Conservation (phyloP, 805 yeast species). For the Millerozyma miso region DNA sequence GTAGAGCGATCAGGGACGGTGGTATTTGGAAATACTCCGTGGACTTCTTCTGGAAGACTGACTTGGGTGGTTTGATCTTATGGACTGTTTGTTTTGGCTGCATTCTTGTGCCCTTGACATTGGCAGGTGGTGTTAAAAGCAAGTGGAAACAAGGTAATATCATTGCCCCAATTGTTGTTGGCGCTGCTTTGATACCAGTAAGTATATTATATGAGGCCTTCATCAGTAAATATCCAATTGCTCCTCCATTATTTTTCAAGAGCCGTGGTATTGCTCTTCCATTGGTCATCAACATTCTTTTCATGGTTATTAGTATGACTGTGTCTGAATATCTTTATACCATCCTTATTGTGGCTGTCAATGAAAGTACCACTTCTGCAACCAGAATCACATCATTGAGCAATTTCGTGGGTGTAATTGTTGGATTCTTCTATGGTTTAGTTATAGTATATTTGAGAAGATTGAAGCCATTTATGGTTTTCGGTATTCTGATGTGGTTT, state of each 20-base stretch:
- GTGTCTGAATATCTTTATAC: constrained; percentile 68
- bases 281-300: constrained; percentile 51
- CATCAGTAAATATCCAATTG: constrained; percentile 56
- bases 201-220: constrained; percentile 57
- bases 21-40: constrained; percentile 31
- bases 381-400: constrained; percentile 58
- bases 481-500: constrained; percentile 57
- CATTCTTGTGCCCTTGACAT: constrained; percentile 66
- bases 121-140: constrained; percentile 59
- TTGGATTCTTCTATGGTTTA: constrained; percentile 57
- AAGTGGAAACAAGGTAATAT: constrained; percentile 60
- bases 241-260: constrained; percentile 54
- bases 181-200: constrained; percentile 56
- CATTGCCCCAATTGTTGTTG: constrained; percentile 68
- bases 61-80: constrained; percentile 57
- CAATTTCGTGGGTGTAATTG: constrained; percentile 61
- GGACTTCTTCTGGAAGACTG: constrained; percentile 57
- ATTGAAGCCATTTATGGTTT: constrained; percentile 55
- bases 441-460: constrained; percentile 45
- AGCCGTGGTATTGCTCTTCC: constrained; percentile 78
- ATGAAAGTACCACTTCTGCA: constrained; percentile 58
- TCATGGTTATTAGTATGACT: constrained; percentile 63
- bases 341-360: constrained; percentile 59
- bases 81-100: constrained; percentile 57
- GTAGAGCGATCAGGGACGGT: constrained; percentile 30